These are phyloP conservation scores for Lipomyces kockii DNA, from an alignment of 805 yeast species.

Conservation along the genomic window DNA sequence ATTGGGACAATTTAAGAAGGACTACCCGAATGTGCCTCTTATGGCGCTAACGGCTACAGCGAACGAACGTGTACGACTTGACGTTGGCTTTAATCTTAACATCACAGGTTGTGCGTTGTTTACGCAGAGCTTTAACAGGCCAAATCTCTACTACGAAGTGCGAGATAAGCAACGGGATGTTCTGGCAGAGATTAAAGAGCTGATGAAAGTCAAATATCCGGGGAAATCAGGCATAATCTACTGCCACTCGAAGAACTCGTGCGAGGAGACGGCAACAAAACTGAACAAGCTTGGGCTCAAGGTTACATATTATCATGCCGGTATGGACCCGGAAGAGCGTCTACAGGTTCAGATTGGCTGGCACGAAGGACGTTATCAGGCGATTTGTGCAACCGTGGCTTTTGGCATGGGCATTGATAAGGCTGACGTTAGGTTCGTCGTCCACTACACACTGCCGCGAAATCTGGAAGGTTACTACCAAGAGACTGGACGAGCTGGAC, in stretches of 20 bases:
- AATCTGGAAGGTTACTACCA: conserved; percentile 96
- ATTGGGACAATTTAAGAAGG: conserved; percentile 68
- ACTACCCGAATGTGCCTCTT: conserved; percentile 80
- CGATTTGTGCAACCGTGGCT: conserved; percentile 96
- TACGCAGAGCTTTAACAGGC: conserved; percentile 90
- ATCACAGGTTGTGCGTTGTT: conserved; percentile 60
- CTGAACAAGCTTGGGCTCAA: conserved; percentile 63
- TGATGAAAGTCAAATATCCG: conserved; percentile 56
- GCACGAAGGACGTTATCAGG: conserved; percentile 74
- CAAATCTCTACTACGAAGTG: conserved; percentile 81
- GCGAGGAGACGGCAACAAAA: conserved; percentile 77
- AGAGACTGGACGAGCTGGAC: conserved; percentile 97
- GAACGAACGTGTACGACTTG: conserved; percentile 83
- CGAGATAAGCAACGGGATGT: conserved; percentile 63
- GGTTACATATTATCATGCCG: conserved; percentile 87
- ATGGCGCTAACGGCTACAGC: conserved; percentile 99
- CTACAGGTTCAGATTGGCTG: conserved; percentile 72
- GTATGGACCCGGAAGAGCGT: conserved; percentile 82
- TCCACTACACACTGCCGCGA: conserved; percentile 85
- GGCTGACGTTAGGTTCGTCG: conserved; percentile 90
- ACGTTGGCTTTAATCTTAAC: conserved; percentile 77
- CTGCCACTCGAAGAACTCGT: conserved; percentile 86
- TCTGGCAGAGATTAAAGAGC: conserved; percentile 62
- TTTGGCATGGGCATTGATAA: conserved; percentile 99
- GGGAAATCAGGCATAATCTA: conserved; percentile 85